A percentile compares a stretch with the other conserved stretches of the same genome.
Evolutionary conservation across 805 yeast genomes (phyloP).

Genomic region (Middelhovenomyces tepae): DNA sequence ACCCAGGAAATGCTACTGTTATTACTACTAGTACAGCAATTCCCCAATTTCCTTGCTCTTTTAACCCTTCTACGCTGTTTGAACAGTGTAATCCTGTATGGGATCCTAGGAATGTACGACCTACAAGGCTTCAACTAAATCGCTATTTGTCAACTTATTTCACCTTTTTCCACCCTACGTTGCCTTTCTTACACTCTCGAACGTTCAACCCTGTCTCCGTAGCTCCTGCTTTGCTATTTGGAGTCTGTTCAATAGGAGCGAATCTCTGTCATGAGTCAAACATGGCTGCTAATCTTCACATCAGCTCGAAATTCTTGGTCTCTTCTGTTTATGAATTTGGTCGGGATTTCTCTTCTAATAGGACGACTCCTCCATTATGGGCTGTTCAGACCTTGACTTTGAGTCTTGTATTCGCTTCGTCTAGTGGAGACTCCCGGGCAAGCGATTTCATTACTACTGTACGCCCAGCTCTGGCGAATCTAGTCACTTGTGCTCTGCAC

Average conservation of each 20-base stretch:
- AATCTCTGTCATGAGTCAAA: slow-evolving; percentile 21
- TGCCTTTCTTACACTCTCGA: slow-evolving; percentile 27
- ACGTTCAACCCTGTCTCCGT: slow-evolving; percentile 24
- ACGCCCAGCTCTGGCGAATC: slow-evolving; percentile 16
- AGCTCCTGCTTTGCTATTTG: slow-evolving; percentile 25
- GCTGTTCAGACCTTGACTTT: slow-evolving; percentile 22
- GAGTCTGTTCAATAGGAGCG: slow-evolving; percentile 29
- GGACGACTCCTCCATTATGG: slow-evolving; percentile 22
- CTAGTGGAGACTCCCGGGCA: slow-evolving; percentile 25
- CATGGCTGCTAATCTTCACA: slow-evolving; percentile 22
- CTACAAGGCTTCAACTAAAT: slow-evolving; percentile 23
- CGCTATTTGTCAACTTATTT: slow-evolving; percentile 26
- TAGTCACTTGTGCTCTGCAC: slow-evolving; percentile 11
- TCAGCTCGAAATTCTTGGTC: slow-evolving; percentile 21
- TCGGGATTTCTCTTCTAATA: slow-evolving; percentile 20
- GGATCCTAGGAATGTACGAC: too few relatives aligned
- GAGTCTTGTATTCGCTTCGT: slow-evolving; percentile 22
- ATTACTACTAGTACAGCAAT: slow-evolving; percentile 4
- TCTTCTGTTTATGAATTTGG: slow-evolving; percentile 19
- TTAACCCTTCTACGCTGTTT: slow-evolving; percentile 13
- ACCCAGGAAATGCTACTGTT: slow-evolving; percentile 5
- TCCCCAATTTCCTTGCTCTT: slow-evolving; percentile 12
- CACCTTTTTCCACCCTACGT: slow-evolving; percentile 25
- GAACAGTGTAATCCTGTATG: slow-evolving; percentile 10
- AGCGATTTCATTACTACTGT: slow-evolving; percentile 22